Evolutionary conservation across 768 basidiomycete genomes (phyloP), one percentile per base, ranked within the genome.

Genomic region (Serendipita indica): DNA sequence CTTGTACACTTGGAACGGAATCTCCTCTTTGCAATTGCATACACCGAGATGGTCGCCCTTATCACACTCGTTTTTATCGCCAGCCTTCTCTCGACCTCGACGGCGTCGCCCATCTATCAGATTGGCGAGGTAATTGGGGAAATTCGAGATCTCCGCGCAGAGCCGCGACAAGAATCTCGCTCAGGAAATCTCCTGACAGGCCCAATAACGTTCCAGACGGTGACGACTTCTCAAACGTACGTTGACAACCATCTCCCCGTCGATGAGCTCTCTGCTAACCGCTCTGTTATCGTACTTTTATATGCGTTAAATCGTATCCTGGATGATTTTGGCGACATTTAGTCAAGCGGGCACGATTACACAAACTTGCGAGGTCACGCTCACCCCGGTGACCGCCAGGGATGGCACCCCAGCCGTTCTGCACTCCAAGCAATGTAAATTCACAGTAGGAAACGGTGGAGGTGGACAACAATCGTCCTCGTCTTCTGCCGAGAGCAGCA

Each of bases 281-380:
- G 64, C 61, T 46, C 32, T 61, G 54, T 63, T 58, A 10, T 20
- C 25, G 16, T 33, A 54, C 43, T 32, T 41, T 18, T 59, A 10
- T 25, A 57, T 27, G 30, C 12, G 12, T 27, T 6, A 57, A 18
- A 12, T 49, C 45, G 10, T 6, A 39, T 39, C 20, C 12, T 58
- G 57, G 34, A 41, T 49, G 7, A 14, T 56, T n/a, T 33, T 41
- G 6, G 14, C 52, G n/a, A 7, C 25, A 3, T 28, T 25, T 60
- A 60, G 67, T 60, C 57, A 63, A 43, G 70, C 73, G 59, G 82
- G 82, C 16, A 67, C 69, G 28, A 69, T 80, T 67, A 77, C 72
- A 39, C 73, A 80, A 70, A 80, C 75, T n/a, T 85, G 83, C 66
- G 71, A 75, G 7, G 70, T 80, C 49, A 77, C 77, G 7, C 72